Base-by-base conservation (phyloP, 129 eudicot species). In the Scalesia atractyloides region DNA sequence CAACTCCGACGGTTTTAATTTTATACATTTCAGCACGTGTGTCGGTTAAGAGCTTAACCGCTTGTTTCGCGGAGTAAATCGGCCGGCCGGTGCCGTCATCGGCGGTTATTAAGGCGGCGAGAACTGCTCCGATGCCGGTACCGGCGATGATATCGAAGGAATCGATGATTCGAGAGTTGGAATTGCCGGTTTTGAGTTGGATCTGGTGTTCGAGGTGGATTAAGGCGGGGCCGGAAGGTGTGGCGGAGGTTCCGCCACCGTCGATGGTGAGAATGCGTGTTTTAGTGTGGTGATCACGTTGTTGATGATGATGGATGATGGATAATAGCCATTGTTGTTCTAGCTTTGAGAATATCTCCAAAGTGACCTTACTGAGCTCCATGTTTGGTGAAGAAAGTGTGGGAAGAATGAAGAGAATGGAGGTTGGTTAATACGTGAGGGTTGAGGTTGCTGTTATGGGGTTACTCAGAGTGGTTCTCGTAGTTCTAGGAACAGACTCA, bases 291-390 rank as follows among this genome's bases (percentile, higher is more conserved):
- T 4, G 10, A 7, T 86, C 84, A 39, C 78, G 83, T 80, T 66
- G 77, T 54, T 4, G 12, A 6, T 83, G 83, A 34, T 76, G 83
- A 79, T 84, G 92, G 70, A n/a, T n/a, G n/a, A n/a, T n/a, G n/a
- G 86, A 66, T 54, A 94, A 76, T 50, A 94, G 79, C 99, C 99
- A 94, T 69, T 94, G 87, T 82, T 94, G 91, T 79, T 94, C 99
- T 5, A 94, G 93, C 93, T 90, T 94, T 7, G 99, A 81, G 83
- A 94, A 94, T 66, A 94, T 94, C 85, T 94, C 99, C 57, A 90
- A 80, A 2, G 97, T 90, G 46, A 90, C 65, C 47, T 90, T 83
- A 76, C 88, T 85, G 12, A 93, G 62, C 59, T 87, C 96, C 96
- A 85, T 87, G 22, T 39, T 6, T 7, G 44, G 9, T 37, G 8